Conservation (phyloP, 164 flowering plant genomes). For the Dillenia suffruticosa region DNA sequence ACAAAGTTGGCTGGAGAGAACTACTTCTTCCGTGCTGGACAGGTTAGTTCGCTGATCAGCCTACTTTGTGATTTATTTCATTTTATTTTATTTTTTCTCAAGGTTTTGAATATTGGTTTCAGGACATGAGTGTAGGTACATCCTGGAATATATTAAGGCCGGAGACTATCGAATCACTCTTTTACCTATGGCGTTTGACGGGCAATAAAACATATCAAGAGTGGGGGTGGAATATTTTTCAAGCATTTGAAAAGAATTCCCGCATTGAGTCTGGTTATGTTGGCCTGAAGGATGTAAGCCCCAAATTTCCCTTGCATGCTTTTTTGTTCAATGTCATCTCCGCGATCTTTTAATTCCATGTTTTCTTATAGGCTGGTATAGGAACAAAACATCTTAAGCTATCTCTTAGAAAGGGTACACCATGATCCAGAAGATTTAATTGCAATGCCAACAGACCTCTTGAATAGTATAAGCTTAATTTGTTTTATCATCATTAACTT, state of each 20-base stretch:
- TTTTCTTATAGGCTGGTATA: no score
- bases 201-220: conserved; percentile 96
- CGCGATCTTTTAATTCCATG: no score
- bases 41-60: conserved; percentile 38
- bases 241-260: conserved; percentile 97
- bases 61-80: not conserved
- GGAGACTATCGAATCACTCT: conserved; percentile 95
- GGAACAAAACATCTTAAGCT: no score
- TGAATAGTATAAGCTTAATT: no score
- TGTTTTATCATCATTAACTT: no score
- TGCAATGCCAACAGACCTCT: no score
- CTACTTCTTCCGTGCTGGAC: conserved; percentile 69
- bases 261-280: conserved; percentile 93
- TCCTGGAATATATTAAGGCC: conserved; percentile 99
- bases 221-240: conserved; percentile 99
- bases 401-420: no score
- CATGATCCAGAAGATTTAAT: no score
- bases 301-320: not conserved
- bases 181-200: conserved; percentile 94
- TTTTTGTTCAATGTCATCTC: no score
- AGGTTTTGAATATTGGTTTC: conserved; percentile 7
- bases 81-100: not conserved
- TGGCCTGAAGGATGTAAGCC: conserved; percentile 93
- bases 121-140: conserved; percentile 98
- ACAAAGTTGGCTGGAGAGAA: conserved; percentile 99